These are phyloP conservation scores for Limtongia smithiae DNA, from an alignment of 805 yeast species.

Conservation along the genomic window DNA sequence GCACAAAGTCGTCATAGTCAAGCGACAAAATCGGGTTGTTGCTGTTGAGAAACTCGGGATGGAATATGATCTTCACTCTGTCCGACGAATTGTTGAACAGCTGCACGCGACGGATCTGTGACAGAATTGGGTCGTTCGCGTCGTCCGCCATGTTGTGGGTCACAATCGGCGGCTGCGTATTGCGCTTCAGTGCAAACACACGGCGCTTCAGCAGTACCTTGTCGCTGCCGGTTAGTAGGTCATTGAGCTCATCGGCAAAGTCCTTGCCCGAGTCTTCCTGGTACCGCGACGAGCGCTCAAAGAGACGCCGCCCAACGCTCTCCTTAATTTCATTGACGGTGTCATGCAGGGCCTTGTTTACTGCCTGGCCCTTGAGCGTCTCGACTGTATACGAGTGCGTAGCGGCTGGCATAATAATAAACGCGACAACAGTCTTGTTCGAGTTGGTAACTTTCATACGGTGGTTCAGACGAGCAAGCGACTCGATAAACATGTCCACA, in stretches of 20 bases:
- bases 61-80: conserved; percentile 92
- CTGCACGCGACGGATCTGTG: conserved; percentile 86
- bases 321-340: conserved; percentile 85
- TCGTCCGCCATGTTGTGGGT: conserved; percentile 97
- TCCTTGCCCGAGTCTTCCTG: conserved; percentile 52
- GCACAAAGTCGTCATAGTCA: conserved; percentile 95
- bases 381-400: conserved; percentile 94
- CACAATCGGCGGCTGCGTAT: conserved; percentile 87
- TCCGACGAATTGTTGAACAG: conserved; percentile 86
- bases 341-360: conserved; percentile 81
- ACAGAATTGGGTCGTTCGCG: conserved; percentile 81
- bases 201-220: conserved; percentile 85
- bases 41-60: conserved; percentile 93
- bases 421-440: conserved; percentile 91
- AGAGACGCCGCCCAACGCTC: conserved; percentile 78
- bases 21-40: conserved; percentile 89
- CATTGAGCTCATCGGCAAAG: conserved; percentile 68
- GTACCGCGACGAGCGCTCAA: conserved; percentile 82
- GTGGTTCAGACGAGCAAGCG: conserved; percentile 88
- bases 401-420: conserved; percentile 96
- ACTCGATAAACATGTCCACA: conserved; percentile 89
- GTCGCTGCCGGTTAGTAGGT: conserved; percentile 80
- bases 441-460: conserved; percentile 76
- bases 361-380: conserved; percentile 94
- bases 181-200: conserved; percentile 87